Conservation (phyloP, 164 flowering plant genomes). For the Umbellularia californica region DNA sequence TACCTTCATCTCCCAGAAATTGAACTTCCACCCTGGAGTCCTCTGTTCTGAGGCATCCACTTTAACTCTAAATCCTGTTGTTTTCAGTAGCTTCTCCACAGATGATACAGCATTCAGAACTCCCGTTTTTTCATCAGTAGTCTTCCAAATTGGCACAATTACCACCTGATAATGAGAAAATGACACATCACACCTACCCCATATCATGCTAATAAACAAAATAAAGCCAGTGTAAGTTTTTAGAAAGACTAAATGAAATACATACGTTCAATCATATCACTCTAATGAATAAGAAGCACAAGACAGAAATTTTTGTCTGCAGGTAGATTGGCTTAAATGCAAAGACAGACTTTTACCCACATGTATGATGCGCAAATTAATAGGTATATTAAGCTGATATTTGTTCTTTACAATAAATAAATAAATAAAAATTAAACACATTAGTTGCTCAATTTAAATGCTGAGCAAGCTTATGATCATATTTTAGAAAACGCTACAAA, state of each 20-base stretch:
- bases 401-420: not conserved
- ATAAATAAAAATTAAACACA: not conserved
- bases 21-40: slow-evolving; percentile 98
- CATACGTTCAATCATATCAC: not conserved
- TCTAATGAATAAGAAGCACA: not conserved
- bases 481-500: not conserved
- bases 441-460: not conserved
- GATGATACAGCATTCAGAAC: slow-evolving; percentile 72
- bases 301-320: not conserved
- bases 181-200: too few species aligned
- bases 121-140: slow-evolving; percentile 53
- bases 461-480: not conserved
- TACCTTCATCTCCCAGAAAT: slow-evolving; percentile 99
- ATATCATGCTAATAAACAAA: not conserved
- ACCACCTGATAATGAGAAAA: slow-evolving; percentile 45
- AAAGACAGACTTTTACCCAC: not conserved
- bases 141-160: slow-evolving; percentile 93
- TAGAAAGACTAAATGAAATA: not conserved
- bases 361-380: too few species aligned
- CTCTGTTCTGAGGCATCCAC: slow-evolving; percentile 84
- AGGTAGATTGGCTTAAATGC: not conserved
- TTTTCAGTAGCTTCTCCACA: slow-evolving; percentile 44
- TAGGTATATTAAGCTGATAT: not conserved
- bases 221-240: not conserved
- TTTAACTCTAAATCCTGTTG: slow-evolving; percentile 75